Evolutionary conservation across 257 asterid genomes (phyloP).

Genomic region (Nicotiana tomentosiformis): DNA sequence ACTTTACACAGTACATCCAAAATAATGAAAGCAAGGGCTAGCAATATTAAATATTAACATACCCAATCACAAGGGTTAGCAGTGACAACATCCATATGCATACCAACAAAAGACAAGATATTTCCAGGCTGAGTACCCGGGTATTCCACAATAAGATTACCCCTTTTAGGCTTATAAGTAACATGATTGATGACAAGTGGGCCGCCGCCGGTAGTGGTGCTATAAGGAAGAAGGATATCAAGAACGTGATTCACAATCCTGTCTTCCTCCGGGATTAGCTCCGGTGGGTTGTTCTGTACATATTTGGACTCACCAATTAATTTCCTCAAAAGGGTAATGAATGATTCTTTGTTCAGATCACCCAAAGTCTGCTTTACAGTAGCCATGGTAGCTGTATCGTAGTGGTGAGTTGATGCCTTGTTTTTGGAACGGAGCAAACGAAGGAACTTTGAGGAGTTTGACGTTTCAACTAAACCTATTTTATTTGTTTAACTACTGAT

Average conservation of each 20-base stretch:
- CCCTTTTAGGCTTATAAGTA: constrained; percentile 83
- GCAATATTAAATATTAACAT: background rate
- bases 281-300: constrained; percentile 97
- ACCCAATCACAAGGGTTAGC: constrained; percentile 95
- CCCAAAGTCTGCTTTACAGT: constrained; percentile 47
- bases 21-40: background rate
- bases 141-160: constrained; percentile 91
- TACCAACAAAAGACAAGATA: constrained; percentile 83
- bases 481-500: no score
- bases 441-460: background rate
- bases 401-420: background rate
- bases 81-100: constrained; percentile 99
- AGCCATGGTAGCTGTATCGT: constrained; percentile 32
- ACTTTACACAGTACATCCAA: background rate
- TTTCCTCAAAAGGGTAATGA: constrained; percentile 56
- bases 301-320: constrained; percentile 81
- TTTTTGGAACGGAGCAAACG: background rate
- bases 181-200: constrained; percentile 75
- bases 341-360: constrained; percentile 65
- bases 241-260: constrained; percentile 77
- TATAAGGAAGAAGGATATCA: constrained; percentile 66
- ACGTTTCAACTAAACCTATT: background rate
- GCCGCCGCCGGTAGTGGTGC: constrained; percentile 80
- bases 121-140: constrained; percentile 83
- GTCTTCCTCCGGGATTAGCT: constrained; percentile 92